Conservation (phyloP, 2,329 filamentous ascomycete genomes). For the Penicillium sp. region DNA sequence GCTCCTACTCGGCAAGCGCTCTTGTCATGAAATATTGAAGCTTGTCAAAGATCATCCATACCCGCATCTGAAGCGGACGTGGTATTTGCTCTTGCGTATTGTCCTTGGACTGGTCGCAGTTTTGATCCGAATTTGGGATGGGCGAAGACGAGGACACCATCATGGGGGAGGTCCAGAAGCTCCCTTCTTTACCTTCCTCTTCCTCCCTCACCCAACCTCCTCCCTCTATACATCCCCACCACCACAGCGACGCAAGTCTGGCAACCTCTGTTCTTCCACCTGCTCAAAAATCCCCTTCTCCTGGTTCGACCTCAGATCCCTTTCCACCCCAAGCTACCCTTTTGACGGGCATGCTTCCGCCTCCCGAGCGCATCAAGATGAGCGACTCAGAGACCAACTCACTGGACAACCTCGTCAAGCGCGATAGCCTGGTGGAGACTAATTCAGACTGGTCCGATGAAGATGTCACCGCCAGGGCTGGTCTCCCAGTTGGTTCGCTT, state of each 20-base stretch:
- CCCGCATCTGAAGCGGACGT: constrained; percentile 2
- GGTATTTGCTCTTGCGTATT: constrained; percentile 6
- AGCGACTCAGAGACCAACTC: constrained; percentile 32
- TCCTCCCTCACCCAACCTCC: constrained; percentile 24
- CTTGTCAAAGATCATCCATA: not conserved
- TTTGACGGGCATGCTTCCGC: constrained; percentile 19
- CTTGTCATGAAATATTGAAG: constrained; percentile 23
- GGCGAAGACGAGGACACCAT: constrained; percentile 47
- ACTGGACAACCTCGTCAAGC: constrained; percentile 25
- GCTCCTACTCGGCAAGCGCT: constrained; percentile 3
- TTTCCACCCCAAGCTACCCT: constrained; percentile 13
- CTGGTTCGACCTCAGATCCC: constrained; percentile 15
- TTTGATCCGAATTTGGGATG: constrained; percentile 21
- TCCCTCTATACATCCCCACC: constrained; percentile 25
- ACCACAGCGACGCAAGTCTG: constrained; percentile 26
- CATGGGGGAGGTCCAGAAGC: constrained; percentile 39
- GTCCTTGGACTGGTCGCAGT: constrained; percentile 2
- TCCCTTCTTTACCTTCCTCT: constrained; percentile 22
- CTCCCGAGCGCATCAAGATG: constrained; percentile 31
- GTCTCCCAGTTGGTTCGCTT: constrained; percentile 54
- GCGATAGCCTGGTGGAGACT: constrained; percentile 43
- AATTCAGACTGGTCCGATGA: constrained; percentile 50
- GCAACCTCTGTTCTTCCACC: constrained; percentile 26
- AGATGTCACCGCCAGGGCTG: constrained; percentile 42
- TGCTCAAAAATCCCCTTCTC: constrained; percentile 15